Conservation (phyloP, 192 early-diverging fungal genomes). For the Backusella australiensis region DNA sequence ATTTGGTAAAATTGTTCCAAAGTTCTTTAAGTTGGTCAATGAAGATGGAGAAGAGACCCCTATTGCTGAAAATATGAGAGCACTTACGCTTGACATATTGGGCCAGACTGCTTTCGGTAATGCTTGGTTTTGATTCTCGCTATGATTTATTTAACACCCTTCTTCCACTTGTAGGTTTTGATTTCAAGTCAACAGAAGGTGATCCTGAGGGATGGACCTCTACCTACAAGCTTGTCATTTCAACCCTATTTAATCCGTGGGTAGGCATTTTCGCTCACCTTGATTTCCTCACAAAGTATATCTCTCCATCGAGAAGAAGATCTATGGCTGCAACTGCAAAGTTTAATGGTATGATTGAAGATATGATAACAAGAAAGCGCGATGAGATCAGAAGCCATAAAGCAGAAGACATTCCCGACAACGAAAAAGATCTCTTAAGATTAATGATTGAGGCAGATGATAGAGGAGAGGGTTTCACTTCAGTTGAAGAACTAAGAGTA, state of each 20-base stretch:
- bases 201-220: conserved; percentile 3
- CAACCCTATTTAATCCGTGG: not conserved
- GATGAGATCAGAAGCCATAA: not conserved
- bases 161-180: conserved; percentile 4
- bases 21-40: conserved; percentile 6
- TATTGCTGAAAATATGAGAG: not conserved
- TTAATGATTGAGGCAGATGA: conserved; percentile 52
- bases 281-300: conserved; percentile 6
- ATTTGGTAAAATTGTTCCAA: conserved; percentile 1
- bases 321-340: conserved; percentile 1
- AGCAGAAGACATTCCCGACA: conserved; percentile 8
- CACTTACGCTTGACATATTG: conserved; percentile 13
- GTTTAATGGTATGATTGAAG: conserved; percentile 15
- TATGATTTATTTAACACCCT: not conserved
- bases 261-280: conserved; percentile 19
- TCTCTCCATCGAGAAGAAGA: conserved; percentile 13
- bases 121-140: not conserved
- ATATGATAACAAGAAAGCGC: conserved; percentile 26
- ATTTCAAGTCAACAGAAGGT: conserved; percentile 23
- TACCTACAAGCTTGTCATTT: conserved; percentile 1
- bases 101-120: conserved; percentile 12
- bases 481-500: not conserved
- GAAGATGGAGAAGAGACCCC: not conserved
- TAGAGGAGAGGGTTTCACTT: not conserved
- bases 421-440: conserved; percentile 45